phyloP scores from a whole-genome alignment of 2,329 filamentous ascomycete species.

The Phyllosticta citribraziliensis region DNA sequence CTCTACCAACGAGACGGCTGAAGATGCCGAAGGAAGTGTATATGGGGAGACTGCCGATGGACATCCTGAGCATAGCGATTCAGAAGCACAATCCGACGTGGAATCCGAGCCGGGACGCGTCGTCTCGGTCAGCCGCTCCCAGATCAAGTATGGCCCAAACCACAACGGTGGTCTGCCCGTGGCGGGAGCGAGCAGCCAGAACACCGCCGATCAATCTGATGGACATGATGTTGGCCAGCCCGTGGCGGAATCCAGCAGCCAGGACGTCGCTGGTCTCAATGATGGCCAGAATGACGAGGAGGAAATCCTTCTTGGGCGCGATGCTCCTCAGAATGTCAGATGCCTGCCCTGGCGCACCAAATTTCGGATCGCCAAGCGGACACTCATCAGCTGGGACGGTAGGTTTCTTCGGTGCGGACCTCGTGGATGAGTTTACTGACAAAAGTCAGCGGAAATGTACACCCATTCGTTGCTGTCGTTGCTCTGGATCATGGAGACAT shows the following conservation, averaged over 20 bases:
- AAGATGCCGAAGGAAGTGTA: background rate
- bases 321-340: background rate
- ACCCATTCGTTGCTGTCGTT: background rate
- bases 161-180: background rate
- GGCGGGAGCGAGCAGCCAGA: background rate
- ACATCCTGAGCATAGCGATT: background rate
- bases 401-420: background rate
- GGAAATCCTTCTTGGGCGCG: background rate
- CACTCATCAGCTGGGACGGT: slow-evolving; percentile 5
- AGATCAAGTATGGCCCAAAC: background rate
- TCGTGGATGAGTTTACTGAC: background rate
- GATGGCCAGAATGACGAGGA: background rate
- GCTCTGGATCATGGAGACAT: background rate
- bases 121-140: background rate
- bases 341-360: slow-evolving; percentile 1
- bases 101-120: background rate
- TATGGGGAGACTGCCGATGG: background rate
- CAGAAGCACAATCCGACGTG: background rate
- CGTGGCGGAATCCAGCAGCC: background rate
- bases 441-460: background rate
- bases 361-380: background rate
- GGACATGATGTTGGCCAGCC: background rate
- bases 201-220: background rate
- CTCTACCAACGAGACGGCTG: background rate
- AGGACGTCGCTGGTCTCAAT: background rate